Base-by-base conservation (phyloP, 176 grass and related monocot genomes). In the Bothriochloa decipiens region DNA sequence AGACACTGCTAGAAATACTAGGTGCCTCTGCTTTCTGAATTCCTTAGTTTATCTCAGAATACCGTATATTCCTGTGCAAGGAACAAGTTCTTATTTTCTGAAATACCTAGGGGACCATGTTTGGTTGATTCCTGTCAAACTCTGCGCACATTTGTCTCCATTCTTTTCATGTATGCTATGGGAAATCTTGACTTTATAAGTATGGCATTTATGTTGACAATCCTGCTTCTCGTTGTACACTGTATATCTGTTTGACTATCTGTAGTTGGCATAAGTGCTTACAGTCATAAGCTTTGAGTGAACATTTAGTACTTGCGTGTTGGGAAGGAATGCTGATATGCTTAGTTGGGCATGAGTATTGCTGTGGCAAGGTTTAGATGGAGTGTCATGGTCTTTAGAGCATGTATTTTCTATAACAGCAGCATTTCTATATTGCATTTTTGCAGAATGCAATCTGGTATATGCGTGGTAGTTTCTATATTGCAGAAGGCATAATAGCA, bases 141-240 rank as follows among this genome's bases (percentile, higher is more conserved):
- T 45, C 43, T 7, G 2, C 43, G 3, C 43, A 45, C 43, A 45
- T 45, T 45, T 45, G 43, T 45, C 43, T 45, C 43, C 43, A 45
- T 45, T 45, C 43, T 2, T 45, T 45, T 45, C 40, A 41, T 67
- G 25, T 17, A 35, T 47, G 43, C 15, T 22, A n/a, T 67, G 40
- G 32, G 22, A 53, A 23, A 36, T 50, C 18, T 77, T 40, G 64
- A 49, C 60, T 65, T 64, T n/a, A 4, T 40, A 37, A 68, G 35
- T 6, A 53, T 42, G 33, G 17, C 14, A 18, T 14, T 55, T 17
- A 42, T 70, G 16, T 68, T 25, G 47, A 71, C 47, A 18, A 9
- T 72, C 53, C 75, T 80, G 22, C 26, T 57, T 83, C 22, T 18
- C 58, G 4, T 72, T 78, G 26, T 78, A 68, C 22, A 52, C 37